phyloP scores from a whole-genome alignment of 768 basidiomycete species.

The Suillus sp. region DNA sequence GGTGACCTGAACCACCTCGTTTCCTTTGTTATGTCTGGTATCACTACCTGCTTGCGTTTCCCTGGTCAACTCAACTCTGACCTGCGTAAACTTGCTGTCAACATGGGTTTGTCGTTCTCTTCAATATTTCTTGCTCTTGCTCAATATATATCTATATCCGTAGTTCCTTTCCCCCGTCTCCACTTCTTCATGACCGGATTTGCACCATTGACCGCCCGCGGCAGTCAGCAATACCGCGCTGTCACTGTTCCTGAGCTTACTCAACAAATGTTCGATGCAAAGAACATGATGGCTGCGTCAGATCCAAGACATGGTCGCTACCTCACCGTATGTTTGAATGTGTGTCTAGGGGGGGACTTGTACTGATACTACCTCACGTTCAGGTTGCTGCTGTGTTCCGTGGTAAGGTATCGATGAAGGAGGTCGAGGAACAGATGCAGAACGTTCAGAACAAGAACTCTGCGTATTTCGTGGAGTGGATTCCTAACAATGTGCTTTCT shows the following conservation, averaged over 20 bases:
- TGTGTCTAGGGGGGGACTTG: conserved; percentile 4
- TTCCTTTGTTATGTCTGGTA: conserved; percentile 97
- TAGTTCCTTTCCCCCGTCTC: conserved; percentile 97
- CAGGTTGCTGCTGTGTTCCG: conserved; percentile 96
- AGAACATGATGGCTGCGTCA: conserved; percentile 99
- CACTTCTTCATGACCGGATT: conserved; percentile 99
- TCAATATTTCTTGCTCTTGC: background rate
- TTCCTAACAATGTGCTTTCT: conserved; percentile 97
- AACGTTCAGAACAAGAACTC: conserved; percentile 97
- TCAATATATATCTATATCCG: conserved; percentile 15
- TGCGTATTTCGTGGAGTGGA: conserved; percentile 99
- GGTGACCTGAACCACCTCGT: conserved; percentile 98
- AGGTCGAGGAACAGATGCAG: conserved; percentile 99
- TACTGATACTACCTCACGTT: background rate
- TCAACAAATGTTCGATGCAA: conserved; percentile 99
- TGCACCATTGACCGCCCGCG: conserved; percentile 92
- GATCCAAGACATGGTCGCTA: conserved; percentile 97
- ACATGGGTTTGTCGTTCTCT: conserved; percentile 76
- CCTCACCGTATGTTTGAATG: conserved; percentile 68
- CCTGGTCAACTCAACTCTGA: conserved; percentile 99
- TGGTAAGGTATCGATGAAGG: conserved; percentile 99
- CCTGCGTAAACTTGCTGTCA: conserved; percentile 96
- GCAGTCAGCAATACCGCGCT: conserved; percentile 93
- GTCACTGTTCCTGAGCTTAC: conserved; percentile 98
- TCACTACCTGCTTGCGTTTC: conserved; percentile 99